Percentiles rank a stretch among this genome's conserved stretches.
These are phyloP conservation scores for Spironucleus salmonicida DNA, from an alignment of 208 protist genomes.

Conservation along the genomic window DNA sequence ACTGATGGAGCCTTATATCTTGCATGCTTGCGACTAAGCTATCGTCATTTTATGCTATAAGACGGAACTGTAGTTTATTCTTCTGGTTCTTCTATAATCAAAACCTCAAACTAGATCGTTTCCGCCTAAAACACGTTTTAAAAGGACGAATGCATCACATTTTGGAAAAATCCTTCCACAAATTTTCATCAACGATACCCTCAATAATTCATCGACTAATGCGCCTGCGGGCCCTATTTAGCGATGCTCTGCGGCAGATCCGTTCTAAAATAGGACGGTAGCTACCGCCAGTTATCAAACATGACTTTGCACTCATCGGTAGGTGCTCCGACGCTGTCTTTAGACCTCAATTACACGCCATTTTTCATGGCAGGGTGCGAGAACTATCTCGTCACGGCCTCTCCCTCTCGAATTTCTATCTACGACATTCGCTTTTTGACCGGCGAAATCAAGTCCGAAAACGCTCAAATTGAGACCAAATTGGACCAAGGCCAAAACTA, in stretches of 20 bases:
- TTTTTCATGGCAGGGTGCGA: slow-evolving; percentile 4
- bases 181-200: slow-evolving; percentile 1
- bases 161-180: neutral
- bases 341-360: slow-evolving; percentile 7
- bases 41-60: neutral
- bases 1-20: neutral
- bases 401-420: neutral
- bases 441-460: neutral
- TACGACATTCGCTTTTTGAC: neutral
- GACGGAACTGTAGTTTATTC: slow-evolving; percentile 23
- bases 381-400: neutral
- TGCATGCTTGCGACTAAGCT: neutral
- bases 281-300: neutral
- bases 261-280: neutral
- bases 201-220: neutral
- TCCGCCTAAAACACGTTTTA: neutral
- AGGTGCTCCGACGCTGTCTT: slow-evolving; percentile 4
- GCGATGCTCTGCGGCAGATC: neutral
- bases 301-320: slow-evolving; percentile 5
- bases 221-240: neutral
- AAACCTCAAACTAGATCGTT: neutral
- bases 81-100: neutral
- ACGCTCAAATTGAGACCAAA: neutral
- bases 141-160: slow-evolving; percentile 5
- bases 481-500: neutral